Percentiles rank a stretch among this genome's conserved stretches.
Conservation (phyloP, 1,139 yeast genomes). For the Yamadazyma membranifaciens region DNA sequence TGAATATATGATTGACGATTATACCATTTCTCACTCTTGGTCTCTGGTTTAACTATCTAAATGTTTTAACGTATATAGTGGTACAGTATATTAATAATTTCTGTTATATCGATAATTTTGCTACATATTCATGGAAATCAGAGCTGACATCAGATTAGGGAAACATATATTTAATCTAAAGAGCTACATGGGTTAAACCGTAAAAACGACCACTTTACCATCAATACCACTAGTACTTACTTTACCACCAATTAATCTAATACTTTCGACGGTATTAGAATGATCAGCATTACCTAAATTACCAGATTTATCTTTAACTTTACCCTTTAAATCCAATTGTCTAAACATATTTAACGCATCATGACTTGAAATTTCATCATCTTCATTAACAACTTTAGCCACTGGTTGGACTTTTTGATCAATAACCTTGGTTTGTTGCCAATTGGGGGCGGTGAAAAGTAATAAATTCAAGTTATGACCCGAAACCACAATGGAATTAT, state of each 20-base stretch:
- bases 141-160: neutral
- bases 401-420: conserved; percentile 52
- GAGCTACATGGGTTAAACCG: conserved; percentile 8
- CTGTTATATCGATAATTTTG: too few species aligned
- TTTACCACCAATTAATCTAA: conserved; percentile 54
- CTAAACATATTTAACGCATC: conserved; percentile 94
- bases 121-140: too few species aligned
- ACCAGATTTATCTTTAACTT: conserved; percentile 37
- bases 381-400: conserved; percentile 42
- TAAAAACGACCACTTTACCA: conserved; percentile 79
- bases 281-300: conserved; percentile 65
- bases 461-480: conserved; percentile 94
- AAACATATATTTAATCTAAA: neutral
- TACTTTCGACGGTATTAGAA: conserved; percentile 82
- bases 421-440: conserved; percentile 65
- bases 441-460: conserved; percentile 72
- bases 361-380: conserved; percentile 64
- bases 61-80: too few species aligned
- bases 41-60: too few species aligned
- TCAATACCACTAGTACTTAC: conserved; percentile 65
- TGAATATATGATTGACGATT: neutral
- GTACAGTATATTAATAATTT: too few species aligned
- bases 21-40: neutral
- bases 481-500: conserved; percentile 72
- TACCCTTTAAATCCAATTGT: conserved; percentile 93